Percentiles rank a stretch among this genome's conserved stretches.
These are phyloP conservation scores for Hibiscus syriacus DNA, from an alignment of 345 rosid species.

Conservation along the genomic window DNA sequence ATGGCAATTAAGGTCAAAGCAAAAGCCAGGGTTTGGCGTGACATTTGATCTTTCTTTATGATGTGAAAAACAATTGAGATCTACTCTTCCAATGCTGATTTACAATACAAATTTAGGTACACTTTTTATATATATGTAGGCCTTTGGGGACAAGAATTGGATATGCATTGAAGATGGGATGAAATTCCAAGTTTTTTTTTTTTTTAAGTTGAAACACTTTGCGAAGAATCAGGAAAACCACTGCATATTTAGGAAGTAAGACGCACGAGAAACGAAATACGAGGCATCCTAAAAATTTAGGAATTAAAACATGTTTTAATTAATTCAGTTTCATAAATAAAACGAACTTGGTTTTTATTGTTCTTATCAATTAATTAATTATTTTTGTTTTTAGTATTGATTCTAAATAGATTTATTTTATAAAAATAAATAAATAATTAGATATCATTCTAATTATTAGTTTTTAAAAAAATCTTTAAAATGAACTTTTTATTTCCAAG, in stretches of 20 bases:
- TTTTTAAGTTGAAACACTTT: background rate
- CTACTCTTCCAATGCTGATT: background rate
- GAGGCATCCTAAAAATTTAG: background rate
- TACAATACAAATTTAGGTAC: background rate
- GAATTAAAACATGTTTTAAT: too few relatives aligned
- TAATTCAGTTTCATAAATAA: too few relatives aligned
- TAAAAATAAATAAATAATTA: too few relatives aligned
- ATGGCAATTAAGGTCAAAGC: slow-evolving; percentile 26
- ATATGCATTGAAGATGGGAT: background rate
- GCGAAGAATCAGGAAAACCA: background rate
- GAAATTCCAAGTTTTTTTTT: too few relatives aligned
- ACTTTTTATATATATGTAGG: background rate
- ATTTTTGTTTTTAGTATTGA: too few relatives aligned
- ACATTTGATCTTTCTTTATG: slow-evolving; percentile 20
- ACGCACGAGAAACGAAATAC: background rate
- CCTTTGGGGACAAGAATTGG: background rate
- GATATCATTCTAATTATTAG: too few relatives aligned
- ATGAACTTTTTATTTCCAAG: too few relatives aligned
- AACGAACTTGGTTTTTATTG: too few relatives aligned
- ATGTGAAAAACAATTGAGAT: background rate
- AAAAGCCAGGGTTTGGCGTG: slow-evolving; percentile 22
- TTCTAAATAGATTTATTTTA: too few relatives aligned
- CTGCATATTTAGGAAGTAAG: background rate
- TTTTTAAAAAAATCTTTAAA: too few relatives aligned
- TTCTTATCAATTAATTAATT: too few relatives aligned